Conservation (phyloP, 169 alveolate genomes). For the Plasmodium gonderi region DNA sequence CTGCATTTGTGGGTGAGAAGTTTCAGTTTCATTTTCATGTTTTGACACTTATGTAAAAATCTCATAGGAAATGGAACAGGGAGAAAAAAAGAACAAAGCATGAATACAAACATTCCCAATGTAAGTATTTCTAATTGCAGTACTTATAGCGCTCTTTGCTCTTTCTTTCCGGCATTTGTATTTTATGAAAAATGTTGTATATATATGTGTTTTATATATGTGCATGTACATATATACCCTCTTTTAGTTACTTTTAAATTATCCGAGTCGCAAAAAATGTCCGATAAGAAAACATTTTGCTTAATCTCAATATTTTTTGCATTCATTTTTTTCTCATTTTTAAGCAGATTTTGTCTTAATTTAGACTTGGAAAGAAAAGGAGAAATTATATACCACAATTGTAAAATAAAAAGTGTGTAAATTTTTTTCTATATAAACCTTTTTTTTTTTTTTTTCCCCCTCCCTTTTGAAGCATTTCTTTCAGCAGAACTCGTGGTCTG, state of each 20-base stretch:
- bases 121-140: not conserved
- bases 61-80: not conserved
- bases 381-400: not conserved
- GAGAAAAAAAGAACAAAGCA: not conserved
- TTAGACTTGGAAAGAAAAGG: not conserved
- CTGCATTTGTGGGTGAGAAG: constrained; percentile 18
- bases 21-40: not conserved
- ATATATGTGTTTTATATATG: not conserved
- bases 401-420: not conserved
- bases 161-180: not conserved
- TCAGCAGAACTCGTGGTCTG: not conserved
- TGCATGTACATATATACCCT: not conserved
- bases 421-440: not conserved
- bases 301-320: constrained; percentile 55
- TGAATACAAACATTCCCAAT: not conserved
- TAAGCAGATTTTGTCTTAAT: constrained; percentile 3
- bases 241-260: constrained; percentile 57
- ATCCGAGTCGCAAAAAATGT: constrained; percentile 70
- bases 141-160: not conserved
- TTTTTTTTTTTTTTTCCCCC: not conserved
- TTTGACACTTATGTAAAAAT: not conserved
- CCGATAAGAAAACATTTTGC: constrained; percentile 61
- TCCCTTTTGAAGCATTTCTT: not conserved
- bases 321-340: constrained; percentile 43
- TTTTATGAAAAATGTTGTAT: not conserved